A percentile compares a stretch with the other conserved stretches of the same genome.
phyloP scores from a whole-genome alignment of 2,329 filamentous ascomycete species.

The Colletotrichum paranaense region DNA sequence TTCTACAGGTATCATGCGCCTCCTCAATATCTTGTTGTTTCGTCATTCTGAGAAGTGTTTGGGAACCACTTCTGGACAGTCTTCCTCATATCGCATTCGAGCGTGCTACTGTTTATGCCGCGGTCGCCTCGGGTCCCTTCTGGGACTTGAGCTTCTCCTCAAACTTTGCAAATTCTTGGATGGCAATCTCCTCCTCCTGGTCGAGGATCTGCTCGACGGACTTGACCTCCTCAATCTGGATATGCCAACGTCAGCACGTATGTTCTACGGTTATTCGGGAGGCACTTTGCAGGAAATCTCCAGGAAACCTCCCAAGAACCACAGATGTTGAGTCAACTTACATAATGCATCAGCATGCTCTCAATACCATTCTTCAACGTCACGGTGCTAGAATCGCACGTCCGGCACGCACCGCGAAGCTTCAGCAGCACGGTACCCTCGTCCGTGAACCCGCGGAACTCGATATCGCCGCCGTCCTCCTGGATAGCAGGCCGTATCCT shows the following conservation, averaged over 20 bases:
- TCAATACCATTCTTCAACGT: conserved; percentile 98
- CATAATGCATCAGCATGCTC: conserved; percentile 97
- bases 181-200: conserved; percentile 88
- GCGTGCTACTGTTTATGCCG: neutral
- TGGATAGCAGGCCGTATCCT: conserved; percentile 95
- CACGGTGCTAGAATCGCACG: conserved; percentile 96
- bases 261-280: too few relatives aligned
- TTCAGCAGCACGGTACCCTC: conserved; percentile 84
- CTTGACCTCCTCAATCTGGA: conserved; percentile 92
- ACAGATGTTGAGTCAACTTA: conserved; percentile 58
- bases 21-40: neutral
- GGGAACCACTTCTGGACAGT: neutral
- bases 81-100: neutral
- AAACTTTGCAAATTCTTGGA: conserved; percentile 92
- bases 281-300: too few relatives aligned
- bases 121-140: conserved; percentile 49
- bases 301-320: too few relatives aligned
- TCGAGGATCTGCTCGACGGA: conserved; percentile 92
- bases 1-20: conserved; percentile 16
- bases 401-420: conserved; percentile 91
- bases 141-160: conserved; percentile 81
- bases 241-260: conserved; percentile 42
- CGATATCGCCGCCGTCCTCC: conserved; percentile 97
- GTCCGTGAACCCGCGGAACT: conserved; percentile 89
- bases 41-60: neutral